A percentile compares a stretch with the other conserved stretches of the same genome.
These are phyloP conservation scores for Lentinula sp. DNA, from an alignment of 768 basidiomycete species.

Conservation along the genomic window DNA sequence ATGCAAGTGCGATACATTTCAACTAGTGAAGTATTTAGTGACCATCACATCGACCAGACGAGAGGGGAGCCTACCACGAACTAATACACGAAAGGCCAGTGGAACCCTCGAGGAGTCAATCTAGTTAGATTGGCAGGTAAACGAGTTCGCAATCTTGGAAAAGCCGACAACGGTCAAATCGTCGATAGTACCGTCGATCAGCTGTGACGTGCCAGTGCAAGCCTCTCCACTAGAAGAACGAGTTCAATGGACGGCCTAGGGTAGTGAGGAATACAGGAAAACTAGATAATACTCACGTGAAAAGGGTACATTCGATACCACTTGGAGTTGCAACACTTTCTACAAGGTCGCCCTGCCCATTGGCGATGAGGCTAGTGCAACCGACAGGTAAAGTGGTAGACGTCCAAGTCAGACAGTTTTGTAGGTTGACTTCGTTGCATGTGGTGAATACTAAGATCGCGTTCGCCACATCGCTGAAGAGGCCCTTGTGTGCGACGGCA, in stretches of 20 bases:
- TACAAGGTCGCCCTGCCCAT: constrained; percentile 9
- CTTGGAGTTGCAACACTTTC: constrained; percentile 1
- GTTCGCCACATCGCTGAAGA: neutral
- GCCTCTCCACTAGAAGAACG: constrained; percentile 4
- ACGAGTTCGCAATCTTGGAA: constrained; percentile 10
- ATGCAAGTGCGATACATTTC: no score
- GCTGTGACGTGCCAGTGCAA: constrained; percentile 9
- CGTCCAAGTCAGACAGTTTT: constrained; percentile 10
- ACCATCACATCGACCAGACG: no score
- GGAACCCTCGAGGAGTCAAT: neutral
- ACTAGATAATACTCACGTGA: constrained; percentile 3
- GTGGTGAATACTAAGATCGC: constrained; percentile 8
- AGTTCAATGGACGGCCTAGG: neutral
- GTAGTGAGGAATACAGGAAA: neutral
- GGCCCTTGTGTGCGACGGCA: neutral
- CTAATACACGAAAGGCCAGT: neutral
- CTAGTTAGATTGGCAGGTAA: constrained; percentile 7
- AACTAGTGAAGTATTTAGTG: no score
- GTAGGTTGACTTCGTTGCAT: constrained; percentile 8
- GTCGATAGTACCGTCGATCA: constrained; percentile 11
- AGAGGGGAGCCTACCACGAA: neutral
- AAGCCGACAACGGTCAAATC: constrained; percentile 9
- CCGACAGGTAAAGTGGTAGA: constrained; percentile 12
- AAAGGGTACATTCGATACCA: constrained; percentile 11
- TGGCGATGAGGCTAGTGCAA: constrained; percentile 9